phyloP scores from a whole-genome alignment of 441 rosid species.

The Breynia disticha region DNA sequence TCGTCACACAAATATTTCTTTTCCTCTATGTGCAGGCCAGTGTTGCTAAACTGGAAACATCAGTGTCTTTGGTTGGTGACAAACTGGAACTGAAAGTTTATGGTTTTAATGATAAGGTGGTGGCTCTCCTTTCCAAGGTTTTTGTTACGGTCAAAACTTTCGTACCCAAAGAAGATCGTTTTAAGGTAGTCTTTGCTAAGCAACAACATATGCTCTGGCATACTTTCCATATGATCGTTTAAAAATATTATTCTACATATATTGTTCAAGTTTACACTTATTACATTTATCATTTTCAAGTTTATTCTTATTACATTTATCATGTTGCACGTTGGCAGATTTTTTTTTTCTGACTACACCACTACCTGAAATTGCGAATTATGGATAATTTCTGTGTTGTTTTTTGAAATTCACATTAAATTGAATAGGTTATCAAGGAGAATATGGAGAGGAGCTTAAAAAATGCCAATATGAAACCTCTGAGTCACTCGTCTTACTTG shows the following conservation, averaged over 20 bases:
- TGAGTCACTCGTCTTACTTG: conserved; percentile 78
- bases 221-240: not conserved
- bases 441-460: conserved; percentile 64
- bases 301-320: too few relatives aligned
- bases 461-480: conserved; percentile 86
- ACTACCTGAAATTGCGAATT: too few relatives aligned
- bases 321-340: too few relatives aligned
- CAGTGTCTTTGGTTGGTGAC: conserved; percentile 54
- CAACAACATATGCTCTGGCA: not conserved
- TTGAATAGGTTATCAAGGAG: conserved; percentile 81
- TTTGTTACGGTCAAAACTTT: conserved; percentile 62
- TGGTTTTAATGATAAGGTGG: conserved; percentile 87
- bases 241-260: too few relatives aligned
- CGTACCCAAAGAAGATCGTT: conserved; percentile 62
- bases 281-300: too few relatives aligned
- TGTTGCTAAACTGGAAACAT: conserved; percentile 86
- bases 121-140: conserved; percentile 61
- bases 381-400: not conserved
- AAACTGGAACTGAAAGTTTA: conserved; percentile 84
- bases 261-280: too few relatives aligned
- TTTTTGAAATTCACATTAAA: conserved; percentile 13
- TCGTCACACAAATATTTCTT: not conserved
- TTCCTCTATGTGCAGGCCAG: conserved; percentile 61
- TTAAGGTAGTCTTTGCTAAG: conserved; percentile 39
- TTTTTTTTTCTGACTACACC: too few relatives aligned